Percentiles rank a stretch among this genome's conserved stretches.
Conservation (phyloP, 768 basidiomycete species). For the Suillus fuscotomentosus region DNA sequence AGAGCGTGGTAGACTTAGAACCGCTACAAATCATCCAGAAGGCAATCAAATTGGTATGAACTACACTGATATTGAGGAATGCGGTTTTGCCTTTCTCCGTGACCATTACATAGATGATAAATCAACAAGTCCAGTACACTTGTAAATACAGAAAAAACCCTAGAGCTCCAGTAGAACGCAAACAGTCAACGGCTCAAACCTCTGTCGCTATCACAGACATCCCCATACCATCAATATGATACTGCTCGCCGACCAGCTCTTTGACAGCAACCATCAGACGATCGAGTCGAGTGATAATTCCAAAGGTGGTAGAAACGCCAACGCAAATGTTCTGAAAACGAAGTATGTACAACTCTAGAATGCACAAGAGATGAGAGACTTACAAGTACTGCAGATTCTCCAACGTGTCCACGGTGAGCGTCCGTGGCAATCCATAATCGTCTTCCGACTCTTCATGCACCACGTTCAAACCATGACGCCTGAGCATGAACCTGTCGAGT, state of each 20-base stretch:
- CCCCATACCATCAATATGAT: slow-evolving; percentile 75
- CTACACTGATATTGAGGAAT: not conserved
- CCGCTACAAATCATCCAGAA: too few species aligned
- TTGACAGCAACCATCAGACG: slow-evolving; percentile 79
- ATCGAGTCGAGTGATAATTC: slow-evolving; percentile 72
- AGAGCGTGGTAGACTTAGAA: too few species aligned
- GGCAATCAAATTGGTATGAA: not conserved
- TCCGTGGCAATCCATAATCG: slow-evolving; percentile 69
- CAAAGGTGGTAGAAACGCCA: slow-evolving; percentile 67
- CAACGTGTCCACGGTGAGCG: slow-evolving; percentile 70
- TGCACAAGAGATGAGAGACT: slow-evolving; percentile 28
- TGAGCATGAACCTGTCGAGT: slow-evolving; percentile 43
- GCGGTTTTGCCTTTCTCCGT: not conserved
- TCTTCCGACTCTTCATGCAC: slow-evolving; percentile 71
- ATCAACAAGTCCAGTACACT: not conserved
- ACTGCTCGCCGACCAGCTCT: slow-evolving; percentile 85
- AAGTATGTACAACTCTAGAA: slow-evolving; percentile 1
- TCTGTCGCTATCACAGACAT: slow-evolving; percentile 13
- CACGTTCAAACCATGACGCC: slow-evolving; percentile 60
- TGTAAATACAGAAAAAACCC: too few species aligned
- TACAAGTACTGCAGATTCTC: slow-evolving; percentile 79
- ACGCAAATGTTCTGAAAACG: slow-evolving; percentile 61
- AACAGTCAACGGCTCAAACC: not conserved
- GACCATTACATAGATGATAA: not conserved
- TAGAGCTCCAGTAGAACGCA: not conserved